Percentiles rank a stretch among this genome's conserved stretches.
Conservation (phyloP, 495 filamentous ascomycete species). For the Daldinia grandis region DNA sequence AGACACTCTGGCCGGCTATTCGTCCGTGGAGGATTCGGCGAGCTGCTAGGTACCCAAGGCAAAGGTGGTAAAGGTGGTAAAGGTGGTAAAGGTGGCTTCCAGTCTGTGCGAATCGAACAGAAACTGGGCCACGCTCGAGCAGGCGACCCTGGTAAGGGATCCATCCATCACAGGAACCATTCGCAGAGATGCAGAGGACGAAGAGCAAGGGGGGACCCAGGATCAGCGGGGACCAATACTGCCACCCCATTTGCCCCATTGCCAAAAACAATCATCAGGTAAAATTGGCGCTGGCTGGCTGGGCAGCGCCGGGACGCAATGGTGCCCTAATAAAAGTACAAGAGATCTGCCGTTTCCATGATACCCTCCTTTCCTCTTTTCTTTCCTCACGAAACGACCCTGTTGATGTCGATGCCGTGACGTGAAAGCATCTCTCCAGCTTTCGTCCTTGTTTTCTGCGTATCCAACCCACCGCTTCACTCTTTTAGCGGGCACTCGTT, state of each 20-base stretch:
- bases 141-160: constrained; percentile 22
- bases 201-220: constrained; percentile 30
- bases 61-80: no score
- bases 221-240: constrained; percentile 35
- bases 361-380: constrained; percentile 50
- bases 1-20: constrained; percentile 17
- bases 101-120: constrained; percentile 25
- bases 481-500: constrained; percentile 96
- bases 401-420: constrained; percentile 59
- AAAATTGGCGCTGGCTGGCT: constrained; percentile 40
- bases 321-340: constrained; percentile 48
- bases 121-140: constrained; percentile 11
- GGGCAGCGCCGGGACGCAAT: constrained; percentile 36
- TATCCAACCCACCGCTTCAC: constrained; percentile 86
- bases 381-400: constrained; percentile 53
- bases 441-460: constrained; percentile 56
- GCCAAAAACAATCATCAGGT: constrained; percentile 41
- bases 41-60: not conserved
- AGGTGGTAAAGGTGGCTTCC: no score
- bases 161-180: constrained; percentile 38
- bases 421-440: constrained; percentile 62
- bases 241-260: constrained; percentile 34
- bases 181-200: constrained; percentile 25
- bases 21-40: constrained; percentile 19
- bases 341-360: constrained; percentile 33